Conservation (phyloP, 1,139 yeast genomes). For the Suhomyces kunorum region DNA sequence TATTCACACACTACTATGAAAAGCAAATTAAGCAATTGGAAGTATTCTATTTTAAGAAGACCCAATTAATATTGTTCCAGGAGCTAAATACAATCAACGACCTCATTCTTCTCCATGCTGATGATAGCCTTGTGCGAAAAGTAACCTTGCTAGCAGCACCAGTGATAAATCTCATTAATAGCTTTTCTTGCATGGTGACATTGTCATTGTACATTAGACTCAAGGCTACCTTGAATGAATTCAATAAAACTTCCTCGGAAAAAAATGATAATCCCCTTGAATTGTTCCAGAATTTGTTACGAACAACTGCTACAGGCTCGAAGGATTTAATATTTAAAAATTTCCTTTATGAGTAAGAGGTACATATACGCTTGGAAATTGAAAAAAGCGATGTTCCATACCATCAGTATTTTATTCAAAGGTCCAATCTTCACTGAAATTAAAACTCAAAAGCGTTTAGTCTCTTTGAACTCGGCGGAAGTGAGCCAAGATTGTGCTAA, state of each 20-base stretch:
- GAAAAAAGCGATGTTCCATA: slow-evolving; percentile 17
- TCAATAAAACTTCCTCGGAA: not conserved
- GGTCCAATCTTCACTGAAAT: slow-evolving; percentile 6
- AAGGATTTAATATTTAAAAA: slow-evolving; percentile 8
- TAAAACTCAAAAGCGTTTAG: slow-evolving; percentile 1
- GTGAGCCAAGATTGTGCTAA: not conserved
- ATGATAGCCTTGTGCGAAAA: slow-evolving; percentile 14
- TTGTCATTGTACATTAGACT: slow-evolving; percentile 12
- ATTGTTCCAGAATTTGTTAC: slow-evolving; percentile 7
- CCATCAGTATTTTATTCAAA: slow-evolving; percentile 12
- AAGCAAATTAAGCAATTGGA: slow-evolving; percentile 20
- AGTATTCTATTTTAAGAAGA: slow-evolving; percentile 29
- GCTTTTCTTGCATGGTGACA: slow-evolving; percentile 14
- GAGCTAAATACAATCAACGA: slow-evolving; percentile 21
- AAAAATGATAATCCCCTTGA: not conserved
- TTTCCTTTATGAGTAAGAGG: slow-evolving; percentile 15
- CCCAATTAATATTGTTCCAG: slow-evolving; percentile 19
- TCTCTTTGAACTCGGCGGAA: slow-evolving; percentile 11
- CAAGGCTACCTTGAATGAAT: not conserved
- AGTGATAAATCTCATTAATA: slow-evolving; percentile 13
- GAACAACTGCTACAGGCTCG: slow-evolving; percentile 10
- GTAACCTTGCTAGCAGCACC: slow-evolving; percentile 16
- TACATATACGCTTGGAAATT: slow-evolving; percentile 24
- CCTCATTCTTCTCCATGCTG: slow-evolving; percentile 8
- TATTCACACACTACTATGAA: slow-evolving; percentile 30